A percentile compares a stretch with the other conserved stretches of the same genome.
These are phyloP conservation scores for Saksenaea vasiformis DNA, from an alignment of 371 early-diverging fungal genomes.

Conservation along the genomic window DNA sequence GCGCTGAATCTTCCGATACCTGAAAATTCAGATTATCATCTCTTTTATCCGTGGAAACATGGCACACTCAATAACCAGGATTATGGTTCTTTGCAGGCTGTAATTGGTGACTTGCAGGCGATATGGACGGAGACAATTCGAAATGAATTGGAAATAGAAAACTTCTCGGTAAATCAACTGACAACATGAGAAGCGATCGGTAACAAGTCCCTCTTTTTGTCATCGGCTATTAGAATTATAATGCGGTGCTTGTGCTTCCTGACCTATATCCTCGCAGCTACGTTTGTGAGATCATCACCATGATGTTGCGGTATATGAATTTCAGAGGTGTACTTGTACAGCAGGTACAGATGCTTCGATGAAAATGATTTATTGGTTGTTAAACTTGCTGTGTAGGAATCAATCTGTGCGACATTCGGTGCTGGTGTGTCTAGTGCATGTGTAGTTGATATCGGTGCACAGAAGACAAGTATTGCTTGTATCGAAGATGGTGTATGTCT, in stretches of 20 bases:
- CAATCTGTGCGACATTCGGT: slow-evolving; percentile 83
- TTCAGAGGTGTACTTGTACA: slow-evolving; percentile 75
- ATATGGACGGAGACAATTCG: slow-evolving; percentile 78
- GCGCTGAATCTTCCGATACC: slow-evolving; percentile 44
- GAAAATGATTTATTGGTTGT: not conserved
- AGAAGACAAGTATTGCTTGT: slow-evolving; percentile 80
- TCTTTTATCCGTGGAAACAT: slow-evolving; percentile 70
- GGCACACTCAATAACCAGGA: slow-evolving; percentile 78
- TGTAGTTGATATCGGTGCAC: slow-evolving; percentile 91
- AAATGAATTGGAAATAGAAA: slow-evolving; percentile 71
- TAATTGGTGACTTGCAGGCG: slow-evolving; percentile 73
- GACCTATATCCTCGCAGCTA: slow-evolving; percentile 69
- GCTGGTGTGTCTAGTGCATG: slow-evolving; percentile 87
- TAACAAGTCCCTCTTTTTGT: not conserved
- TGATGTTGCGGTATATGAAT: slow-evolving; percentile 77
- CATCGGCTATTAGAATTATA: slow-evolving; percentile 50
- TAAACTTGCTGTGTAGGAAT: slow-evolving; percentile 49
- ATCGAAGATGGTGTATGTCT: slow-evolving; percentile 86
- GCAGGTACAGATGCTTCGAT: slow-evolving; percentile 48
- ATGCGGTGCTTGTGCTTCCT: slow-evolving; percentile 79
- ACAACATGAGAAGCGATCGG: not conserved
- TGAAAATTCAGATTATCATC: slow-evolving; percentile 33
- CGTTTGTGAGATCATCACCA: slow-evolving; percentile 62
- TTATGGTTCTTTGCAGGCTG: slow-evolving; percentile 65
- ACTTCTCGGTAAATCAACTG: not conserved